Base-by-base conservation (phyloP, 78 protist species). In the Dictyostelium brefeldianum region DNA sequence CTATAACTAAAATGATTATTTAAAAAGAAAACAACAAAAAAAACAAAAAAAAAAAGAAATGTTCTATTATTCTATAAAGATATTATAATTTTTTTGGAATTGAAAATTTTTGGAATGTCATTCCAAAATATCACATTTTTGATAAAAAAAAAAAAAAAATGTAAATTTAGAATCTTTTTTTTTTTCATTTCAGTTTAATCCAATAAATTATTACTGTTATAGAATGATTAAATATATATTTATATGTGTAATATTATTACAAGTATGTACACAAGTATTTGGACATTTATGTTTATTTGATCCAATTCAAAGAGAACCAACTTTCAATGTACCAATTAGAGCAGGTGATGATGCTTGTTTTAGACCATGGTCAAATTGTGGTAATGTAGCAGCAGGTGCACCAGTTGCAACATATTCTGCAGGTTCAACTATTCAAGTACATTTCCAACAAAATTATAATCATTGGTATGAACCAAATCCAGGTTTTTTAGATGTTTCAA, bases 361-460 rank as follows among this genome's bases (percentile, higher is more conserved):
- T 31, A 71, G 27, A 65, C 15, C 14, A 0, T 2, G 7, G 5
- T 4, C 51, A 11, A 83, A 83, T 78, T 84, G 91, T 74, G 91
- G 91, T 59, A 46, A 36, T 46, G 56, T 17, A 8, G 11, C 70
- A 27, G 57, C 81, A 7, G 91, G 91, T 46, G 29, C 56, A 14
- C 36, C 62, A 12, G 91, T 84, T 43, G 74, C 73, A 10, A 27
- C 75, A n/a, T 84, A 57, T 18, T 5, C 0, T 1, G 46, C 77
- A 1, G 82, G 77, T 22, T 25, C 47, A 5, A 18, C 73, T 20
- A 20, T 20, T 27, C 17, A 29, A 29, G 70, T 84, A 65, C 11
- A 15, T 48, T 84, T 84, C 25, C 91, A 84, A 84, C 91, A 84
- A 74, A 84, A 84, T 48, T 84, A 74, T 22, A 84, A 84, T 10